These are phyloP conservation scores for Aspergillus caelatus DNA, from an alignment of 2,329 filamentous ascomycete genomes.

Conservation along the genomic window DNA sequence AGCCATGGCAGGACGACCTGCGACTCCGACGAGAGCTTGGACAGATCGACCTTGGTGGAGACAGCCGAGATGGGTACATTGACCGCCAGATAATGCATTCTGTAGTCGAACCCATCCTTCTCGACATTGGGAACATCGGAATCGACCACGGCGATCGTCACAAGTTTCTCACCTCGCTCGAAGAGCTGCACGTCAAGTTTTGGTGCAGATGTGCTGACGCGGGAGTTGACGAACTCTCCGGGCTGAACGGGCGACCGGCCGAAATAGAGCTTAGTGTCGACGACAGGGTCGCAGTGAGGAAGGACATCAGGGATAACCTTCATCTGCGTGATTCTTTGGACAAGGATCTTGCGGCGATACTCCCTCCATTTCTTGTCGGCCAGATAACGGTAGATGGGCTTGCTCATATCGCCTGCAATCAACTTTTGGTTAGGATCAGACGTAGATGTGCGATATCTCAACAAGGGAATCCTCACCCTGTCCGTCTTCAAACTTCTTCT, in stretches of 20 bases:
- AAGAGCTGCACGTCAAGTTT: conserved; percentile 84
- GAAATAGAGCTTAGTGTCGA: conserved; percentile 83
- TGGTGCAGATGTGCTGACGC: conserved; percentile 72
- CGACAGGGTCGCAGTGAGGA: conserved; percentile 73
- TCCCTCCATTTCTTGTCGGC: conserved; percentile 85
- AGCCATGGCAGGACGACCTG: conserved; percentile 80
- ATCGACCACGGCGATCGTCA: conserved; percentile 85
- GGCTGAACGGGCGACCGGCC: conserved; percentile 69
- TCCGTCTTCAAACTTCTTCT: conserved; percentile 92
- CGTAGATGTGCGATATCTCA: not conserved
- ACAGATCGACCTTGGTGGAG: conserved; percentile 65
- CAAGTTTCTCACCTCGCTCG: conserved; percentile 75
- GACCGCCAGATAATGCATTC: conserved; percentile 84
- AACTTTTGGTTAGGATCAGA: conserved; percentile 23
- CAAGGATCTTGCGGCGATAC: conserved; percentile 76
- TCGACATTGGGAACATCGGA: conserved; percentile 83
- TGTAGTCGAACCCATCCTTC: conserved; percentile 73
- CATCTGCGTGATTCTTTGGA: conserved; percentile 86
- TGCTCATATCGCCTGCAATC: conserved; percentile 83
- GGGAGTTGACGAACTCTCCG: conserved; percentile 76
- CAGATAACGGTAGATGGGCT: conserved; percentile 91
- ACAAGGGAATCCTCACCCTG: conserved; percentile 59
- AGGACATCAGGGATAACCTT: conserved; percentile 86
- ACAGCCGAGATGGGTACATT: conserved; percentile 69
- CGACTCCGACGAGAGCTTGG: conserved; percentile 59